Evolutionary conservation across 306 rosid genomes (phyloP), one percentile per base, ranked within the genome.

Genomic region (Begonia loranthoides): DNA sequence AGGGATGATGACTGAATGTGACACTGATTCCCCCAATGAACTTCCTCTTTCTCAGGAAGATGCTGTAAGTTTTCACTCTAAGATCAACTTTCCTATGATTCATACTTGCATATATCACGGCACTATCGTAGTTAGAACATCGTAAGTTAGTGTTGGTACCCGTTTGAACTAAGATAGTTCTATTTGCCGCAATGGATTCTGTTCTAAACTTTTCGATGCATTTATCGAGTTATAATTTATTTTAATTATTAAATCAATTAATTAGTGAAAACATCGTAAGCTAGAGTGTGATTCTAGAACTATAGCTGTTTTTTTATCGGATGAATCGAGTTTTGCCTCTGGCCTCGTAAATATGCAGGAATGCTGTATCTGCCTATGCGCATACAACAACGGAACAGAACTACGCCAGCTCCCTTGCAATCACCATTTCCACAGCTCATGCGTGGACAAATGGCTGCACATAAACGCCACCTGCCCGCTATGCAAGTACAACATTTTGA

Each of bases 391-490:
- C 1, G 86, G 73, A 9, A 57, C 73, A 2, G 95, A 86, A 61
- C 71, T 90, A 11, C 74, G 94, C 38, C 77, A 78, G 52, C 95
- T 86, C 53, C 99, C 99, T 39, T 82, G 94, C 66, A 62, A 64
- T 56, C 99, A 90, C 70, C 86, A 80, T 65, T 90, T 86, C 58
- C 95, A 90, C 61, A 54, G 87, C 61, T 49, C 66, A 10, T 90
- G 99, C 84, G 85, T 90, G 17, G 92, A 90, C 74, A 86, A 76
- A 76, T 86, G 99, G 95, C 59, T 90, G 57, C 76, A 62, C 67
- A 73, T 80, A 50, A 86, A 79, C 62, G 78, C 94, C 0, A 80
- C 68, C 52, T 90, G 95, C 70, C 99, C 95, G 19, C 87, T 90
- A 47, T 90, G 99, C 92, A 90, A 90, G 66, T 86, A 70, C 43